A percentile compares a stretch with the other conserved stretches of the same genome.
Conservation (phyloP, 768 basidiomycete species). For the Serendipita sp. region DNA sequence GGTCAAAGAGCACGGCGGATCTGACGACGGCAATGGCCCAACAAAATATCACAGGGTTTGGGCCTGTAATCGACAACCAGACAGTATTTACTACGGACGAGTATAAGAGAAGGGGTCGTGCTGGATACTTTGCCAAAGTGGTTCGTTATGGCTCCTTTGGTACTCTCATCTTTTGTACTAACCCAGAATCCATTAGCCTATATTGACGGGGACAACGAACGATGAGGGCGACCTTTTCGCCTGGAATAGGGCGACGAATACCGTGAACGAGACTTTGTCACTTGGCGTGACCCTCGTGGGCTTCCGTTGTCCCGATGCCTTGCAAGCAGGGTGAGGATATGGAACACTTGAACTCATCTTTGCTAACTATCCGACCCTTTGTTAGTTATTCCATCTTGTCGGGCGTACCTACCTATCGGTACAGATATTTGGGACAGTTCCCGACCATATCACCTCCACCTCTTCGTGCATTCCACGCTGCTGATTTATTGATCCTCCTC, state of each 20-base stretch:
- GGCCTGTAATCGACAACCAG: not conserved
- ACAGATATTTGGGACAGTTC: not conserved
- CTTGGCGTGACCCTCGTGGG: not conserved
- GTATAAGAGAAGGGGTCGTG: not conserved
- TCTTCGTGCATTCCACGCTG: not conserved
- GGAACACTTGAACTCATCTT: not conserved
- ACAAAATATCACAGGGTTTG: not conserved
- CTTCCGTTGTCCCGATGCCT: not conserved
- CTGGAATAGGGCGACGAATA: not conserved
- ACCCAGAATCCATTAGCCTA: not conserved
- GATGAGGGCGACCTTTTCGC: not conserved
- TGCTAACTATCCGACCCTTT: not conserved
- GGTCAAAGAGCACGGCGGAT: not conserved
- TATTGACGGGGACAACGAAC: not conserved
- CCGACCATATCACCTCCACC: not conserved
- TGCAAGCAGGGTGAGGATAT: not conserved
- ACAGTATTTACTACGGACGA: not conserved
- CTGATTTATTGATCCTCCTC: not conserved
- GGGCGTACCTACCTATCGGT: not conserved
- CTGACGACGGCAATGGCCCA: not conserved
- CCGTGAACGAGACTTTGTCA: not conserved
- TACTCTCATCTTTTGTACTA: not conserved
- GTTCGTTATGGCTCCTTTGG: not conserved
- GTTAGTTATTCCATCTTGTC: too few species aligned
- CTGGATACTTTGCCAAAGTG: not conserved